Base-by-base conservation (phyloP, 1,139 yeast species). In the Kodamaea suecica region DNA sequence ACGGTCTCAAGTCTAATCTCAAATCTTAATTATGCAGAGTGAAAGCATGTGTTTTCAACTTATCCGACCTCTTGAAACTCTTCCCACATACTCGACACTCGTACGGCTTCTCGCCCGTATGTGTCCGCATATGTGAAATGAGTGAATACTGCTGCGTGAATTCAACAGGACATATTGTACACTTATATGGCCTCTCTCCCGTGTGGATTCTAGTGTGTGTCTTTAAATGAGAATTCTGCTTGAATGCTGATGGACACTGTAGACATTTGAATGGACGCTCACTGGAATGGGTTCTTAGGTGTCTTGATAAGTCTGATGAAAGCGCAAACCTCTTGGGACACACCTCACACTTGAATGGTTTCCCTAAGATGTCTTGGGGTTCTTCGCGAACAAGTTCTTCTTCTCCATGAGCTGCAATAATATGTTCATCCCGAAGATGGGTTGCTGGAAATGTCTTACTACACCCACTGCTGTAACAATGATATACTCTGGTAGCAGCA, bases 181-280 rank as follows among this genome's bases (percentile, higher is more conserved):
- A 88, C 43, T 63, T 61, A 54, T 74, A 84, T 0, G 95, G 95
- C 52, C 80, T 80, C 57, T 82, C 78, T 39, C 82, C 80, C 1
- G 97, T 86, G 56, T 92, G 98, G 2, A 84, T 81, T 53, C 84
- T 94, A 31, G 90, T 63, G 59, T 92, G 98, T 29, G 97, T 75
- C 15, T 83, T 62, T 12, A 88, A 66, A 56, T 92, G 92, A 49
- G 90, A 97, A 27, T 92, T 70, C 55, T 92, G 97, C n/a, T 76
- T 63, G 52, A 92, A 92, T 1, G 73, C 44, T 4, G 55, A 50
- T 8, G 41, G 41, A 34, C 61, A 56, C 12, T 40, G 37, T 12
- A 39, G 37, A 39, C 59, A 56, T 23, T 43, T 42, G 33, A 38
- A 55, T 8, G 61, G 61, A 25, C 54, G 40, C 30, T 53, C 61